Percentiles rank a stretch among this genome's conserved stretches.
Conservation (phyloP, 768 basidiomycete species). For the Suillus americanus region DNA sequence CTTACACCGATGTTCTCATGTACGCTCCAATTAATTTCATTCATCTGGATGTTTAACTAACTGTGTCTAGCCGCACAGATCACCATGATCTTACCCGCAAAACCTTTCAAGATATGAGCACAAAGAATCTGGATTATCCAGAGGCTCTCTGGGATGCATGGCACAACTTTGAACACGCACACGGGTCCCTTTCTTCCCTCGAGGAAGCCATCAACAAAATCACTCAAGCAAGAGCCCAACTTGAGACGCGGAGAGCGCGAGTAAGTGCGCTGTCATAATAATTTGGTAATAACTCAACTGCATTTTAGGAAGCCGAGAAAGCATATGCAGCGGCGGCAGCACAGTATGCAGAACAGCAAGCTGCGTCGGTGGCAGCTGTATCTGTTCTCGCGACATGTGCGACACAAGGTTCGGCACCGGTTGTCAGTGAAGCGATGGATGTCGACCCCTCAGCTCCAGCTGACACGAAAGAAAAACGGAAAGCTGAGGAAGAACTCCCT, state of each 20-base stretch:
- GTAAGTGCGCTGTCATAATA: conserved; percentile 35
- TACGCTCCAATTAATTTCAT: conserved; percentile 34
- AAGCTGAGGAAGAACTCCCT: conserved; percentile 50
- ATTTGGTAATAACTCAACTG: neutral
- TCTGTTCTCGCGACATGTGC: conserved; percentile 14
- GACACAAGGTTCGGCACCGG: conserved; percentile 3
- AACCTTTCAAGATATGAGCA: conserved; percentile 63
- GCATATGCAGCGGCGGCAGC: conserved; percentile 50
- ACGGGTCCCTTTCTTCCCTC: conserved; percentile 71
- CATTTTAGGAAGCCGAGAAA: conserved; percentile 58
- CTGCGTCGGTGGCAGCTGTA: conserved; percentile 33
- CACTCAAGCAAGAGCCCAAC: conserved; percentile 60
- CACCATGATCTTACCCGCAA: conserved; percentile 61
- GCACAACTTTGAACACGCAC: conserved; percentile 81
- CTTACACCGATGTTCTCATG: conserved; percentile 75
- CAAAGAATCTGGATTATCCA: conserved; percentile 88
- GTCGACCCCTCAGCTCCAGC: conserved; percentile 34
- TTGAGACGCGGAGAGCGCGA: conserved; percentile 63
- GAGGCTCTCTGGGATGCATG: conserved; percentile 93
- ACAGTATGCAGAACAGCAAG: conserved; percentile 45
- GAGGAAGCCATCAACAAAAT: conserved; percentile 63
- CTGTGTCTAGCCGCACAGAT: conserved; percentile 44
- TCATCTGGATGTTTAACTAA: conserved; percentile 5
- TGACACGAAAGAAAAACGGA: conserved; percentile 56
- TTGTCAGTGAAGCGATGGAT: conserved; percentile 38